Base-by-base conservation (phyloP, 2,329 filamentous ascomycete genomes). In the Colletotrichum cereale region DNA sequence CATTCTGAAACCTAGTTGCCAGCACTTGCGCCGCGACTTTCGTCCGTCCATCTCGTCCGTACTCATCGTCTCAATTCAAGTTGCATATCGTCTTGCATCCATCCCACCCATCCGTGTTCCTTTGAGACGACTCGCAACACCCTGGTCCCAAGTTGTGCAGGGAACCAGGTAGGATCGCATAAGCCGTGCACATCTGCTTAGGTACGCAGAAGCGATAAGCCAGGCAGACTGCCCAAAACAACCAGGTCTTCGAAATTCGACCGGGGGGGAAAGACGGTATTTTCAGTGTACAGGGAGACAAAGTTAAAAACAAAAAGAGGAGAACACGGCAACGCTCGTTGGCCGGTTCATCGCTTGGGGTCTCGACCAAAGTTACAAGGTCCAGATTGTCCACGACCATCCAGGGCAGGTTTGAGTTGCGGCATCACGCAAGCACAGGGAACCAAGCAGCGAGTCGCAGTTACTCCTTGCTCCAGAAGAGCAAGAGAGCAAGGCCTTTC, bases 141-240 rank as follows among this genome's bases (percentile, higher is more conserved):
- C 58, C 58, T 63, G 52, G 68, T 64, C 53, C 65, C 58, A 58
- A 58, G 50, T 71, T 47, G 65, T 63, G 57, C 68, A 68, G 40
- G 58, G 44, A 68, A 24, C 67, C 47, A 38, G 53, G 29, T 56
- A n/a, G 64, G 16, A 57, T 66, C 68, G 44, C 68, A 64, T 48
- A 48, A 40, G 47, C 68, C 65, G 68, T 71, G 65, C 68, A 58
- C 44, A 24, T 38, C 14, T 71, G 68, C 65, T 55, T 40, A 48
- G 60, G 65, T 47, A 58, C 62, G 38, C 62, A 47, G 31, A 58
- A 67, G 36, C 57, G 34, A 55, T 57, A 10, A 21, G 16, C 40
- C 40, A 24, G 31, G 38, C 18, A 53, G 31, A 50, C 29, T 47
- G 47, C n/a, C n/a, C n/a, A 26, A 36, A 53, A 14, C 40, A 67